phyloP scores from a whole-genome alignment of 2,329 filamentous ascomycete species.

The Phymatotrichopsis omnivora region DNA sequence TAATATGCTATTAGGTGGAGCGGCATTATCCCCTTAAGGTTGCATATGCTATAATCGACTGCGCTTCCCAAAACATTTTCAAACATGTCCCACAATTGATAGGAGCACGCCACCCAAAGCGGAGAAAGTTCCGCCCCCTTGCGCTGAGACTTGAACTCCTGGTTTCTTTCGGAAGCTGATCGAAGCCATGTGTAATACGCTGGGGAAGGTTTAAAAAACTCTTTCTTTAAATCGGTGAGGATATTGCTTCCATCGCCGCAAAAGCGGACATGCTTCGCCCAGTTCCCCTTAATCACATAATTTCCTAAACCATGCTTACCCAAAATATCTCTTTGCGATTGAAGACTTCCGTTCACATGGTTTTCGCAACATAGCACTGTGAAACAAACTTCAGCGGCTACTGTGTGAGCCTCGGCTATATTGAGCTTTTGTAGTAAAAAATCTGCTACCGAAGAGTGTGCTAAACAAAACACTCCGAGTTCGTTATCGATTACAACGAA shows the following conservation, averaged over 20 bases:
- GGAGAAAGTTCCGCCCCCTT: not conserved
- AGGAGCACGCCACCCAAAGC: not conserved
- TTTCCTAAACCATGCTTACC: no score
- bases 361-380: no score
- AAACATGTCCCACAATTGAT: not conserved
- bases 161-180: not conserved
- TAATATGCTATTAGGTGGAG: no score
- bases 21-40: no score
- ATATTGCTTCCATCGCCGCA: not conserved
- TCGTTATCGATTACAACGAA: constrained; percentile 12
- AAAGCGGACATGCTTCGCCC: not conserved
- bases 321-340: no score
- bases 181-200: not conserved
- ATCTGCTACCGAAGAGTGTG: constrained; percentile 16
- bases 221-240: not conserved
- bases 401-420: not conserved
- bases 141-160: not conserved
- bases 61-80: not conserved
- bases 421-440: not conserved
- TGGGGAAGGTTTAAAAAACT: not conserved
- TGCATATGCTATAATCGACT: no score
- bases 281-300: constrained; percentile 4
- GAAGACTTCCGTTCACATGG: no score
- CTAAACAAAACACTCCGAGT: constrained; percentile 11
- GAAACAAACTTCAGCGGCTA: not conserved